phyloP scores from a whole-genome alignment of 2,329 filamentous ascomycete species.

The Fusarium brachygibbosum region DNA sequence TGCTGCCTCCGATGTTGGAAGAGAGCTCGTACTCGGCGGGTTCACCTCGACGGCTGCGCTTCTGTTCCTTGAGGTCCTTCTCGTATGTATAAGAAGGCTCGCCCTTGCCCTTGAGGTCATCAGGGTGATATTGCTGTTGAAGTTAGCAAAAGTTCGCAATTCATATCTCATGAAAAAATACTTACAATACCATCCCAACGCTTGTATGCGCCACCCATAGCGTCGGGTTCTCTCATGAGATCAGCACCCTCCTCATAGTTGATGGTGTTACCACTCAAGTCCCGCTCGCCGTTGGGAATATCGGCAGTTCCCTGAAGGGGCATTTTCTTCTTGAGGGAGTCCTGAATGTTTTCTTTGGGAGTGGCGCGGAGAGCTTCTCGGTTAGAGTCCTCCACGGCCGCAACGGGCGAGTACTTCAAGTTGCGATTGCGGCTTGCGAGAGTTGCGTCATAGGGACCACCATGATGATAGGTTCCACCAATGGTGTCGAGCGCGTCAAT shows the following conservation, averaged over 20 bases:
- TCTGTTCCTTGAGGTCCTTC: constrained; percentile 73
- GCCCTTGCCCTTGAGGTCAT: constrained; percentile 86
- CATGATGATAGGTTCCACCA: constrained; percentile 83
- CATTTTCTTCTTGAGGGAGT: constrained; percentile 78
- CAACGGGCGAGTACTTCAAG: constrained; percentile 75
- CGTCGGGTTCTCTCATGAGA: constrained; percentile 80
- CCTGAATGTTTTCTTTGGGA: constrained; percentile 80
- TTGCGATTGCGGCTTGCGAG: constrained; percentile 79
- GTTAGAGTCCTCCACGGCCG: constrained; percentile 80
- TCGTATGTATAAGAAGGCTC: constrained; percentile 82
- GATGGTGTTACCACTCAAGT: constrained; percentile 78
- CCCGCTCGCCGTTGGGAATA: constrained; percentile 79
- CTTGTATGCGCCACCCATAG: constrained; percentile 80
- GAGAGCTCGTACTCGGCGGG: constrained; percentile 65
- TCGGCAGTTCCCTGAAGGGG: constrained; percentile 84
- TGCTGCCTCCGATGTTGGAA: constrained; percentile 47
- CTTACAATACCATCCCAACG: constrained; percentile 80
- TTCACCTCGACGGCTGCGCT: constrained; percentile 52
- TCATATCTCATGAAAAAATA: constrained; percentile 36
- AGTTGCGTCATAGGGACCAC: constrained; percentile 89
- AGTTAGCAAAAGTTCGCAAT: constrained; percentile 18
- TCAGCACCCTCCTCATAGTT: constrained; percentile 89
- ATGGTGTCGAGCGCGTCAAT: constrained; percentile 85
- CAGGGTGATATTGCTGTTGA: constrained; percentile 75
- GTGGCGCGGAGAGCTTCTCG: constrained; percentile 84